phyloP scores from a whole-genome alignment of 176 grass and related monocot species.

The Aegilops tauschii region DNA sequence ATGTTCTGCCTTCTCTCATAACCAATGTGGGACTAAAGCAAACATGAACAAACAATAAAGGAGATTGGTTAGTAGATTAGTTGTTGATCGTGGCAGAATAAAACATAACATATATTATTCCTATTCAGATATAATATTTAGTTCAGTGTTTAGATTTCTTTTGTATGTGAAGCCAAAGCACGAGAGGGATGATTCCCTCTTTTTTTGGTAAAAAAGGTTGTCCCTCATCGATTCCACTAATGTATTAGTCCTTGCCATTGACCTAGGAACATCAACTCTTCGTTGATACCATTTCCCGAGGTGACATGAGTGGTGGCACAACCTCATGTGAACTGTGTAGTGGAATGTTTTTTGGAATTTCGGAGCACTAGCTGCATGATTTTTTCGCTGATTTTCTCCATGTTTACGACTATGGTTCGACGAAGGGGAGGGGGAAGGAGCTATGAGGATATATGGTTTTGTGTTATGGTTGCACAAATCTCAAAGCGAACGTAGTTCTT shows the following conservation, averaged over 20 bases:
- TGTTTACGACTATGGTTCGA: not conserved
- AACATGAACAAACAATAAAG: too few relatives aligned
- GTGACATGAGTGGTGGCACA: conserved; percentile 17
- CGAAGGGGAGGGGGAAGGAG: too few relatives aligned
- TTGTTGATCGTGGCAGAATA: too few relatives aligned
- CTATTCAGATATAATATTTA: conserved; percentile 10
- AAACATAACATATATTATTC: too few relatives aligned
- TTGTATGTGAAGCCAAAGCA: not conserved
- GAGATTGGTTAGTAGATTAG: too few relatives aligned
- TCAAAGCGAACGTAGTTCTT: too few relatives aligned
- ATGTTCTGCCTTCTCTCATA: too few relatives aligned
- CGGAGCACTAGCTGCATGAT: not conserved
- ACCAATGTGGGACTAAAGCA: too few relatives aligned
- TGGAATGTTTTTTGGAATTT: conserved; percentile 8
- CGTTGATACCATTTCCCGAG: conserved; percentile 7
- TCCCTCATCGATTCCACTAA: not conserved
- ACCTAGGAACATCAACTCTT: conserved; percentile 31
- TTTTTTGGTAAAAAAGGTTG: conserved; percentile 22
- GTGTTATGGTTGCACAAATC: not conserved
- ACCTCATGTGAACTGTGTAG: conserved; percentile 9
- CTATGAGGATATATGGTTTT: too few relatives aligned
- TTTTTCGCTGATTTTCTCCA: not conserved
- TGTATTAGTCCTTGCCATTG: conserved; percentile 36
- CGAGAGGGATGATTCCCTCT: not conserved
- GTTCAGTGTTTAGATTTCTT: not conserved